phyloP scores from a whole-genome alignment of 1,139 yeast genomes.

The Pichia sp. region DNA sequence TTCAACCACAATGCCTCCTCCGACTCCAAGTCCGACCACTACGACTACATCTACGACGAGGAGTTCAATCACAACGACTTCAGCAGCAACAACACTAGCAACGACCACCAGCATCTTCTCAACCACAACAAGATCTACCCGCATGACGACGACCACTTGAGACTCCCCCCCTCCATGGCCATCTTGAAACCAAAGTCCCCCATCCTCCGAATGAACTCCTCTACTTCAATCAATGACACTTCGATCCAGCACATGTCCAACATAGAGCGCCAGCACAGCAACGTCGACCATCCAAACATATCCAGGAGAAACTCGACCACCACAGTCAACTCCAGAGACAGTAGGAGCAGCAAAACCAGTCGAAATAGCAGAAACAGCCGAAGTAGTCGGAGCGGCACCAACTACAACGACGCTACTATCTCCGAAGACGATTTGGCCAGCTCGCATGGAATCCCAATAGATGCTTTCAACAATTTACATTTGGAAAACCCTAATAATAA shows the following conservation, averaged over 20 bases:
- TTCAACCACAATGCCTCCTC: slow-evolving; percentile 19
- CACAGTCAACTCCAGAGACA: slow-evolving; percentile 15
- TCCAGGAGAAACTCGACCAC: slow-evolving; percentile 19
- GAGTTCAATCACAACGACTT: slow-evolving; percentile 6
- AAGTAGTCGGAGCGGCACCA: not conserved
- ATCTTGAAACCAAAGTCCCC: slow-evolving; percentile 67
- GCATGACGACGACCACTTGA: slow-evolving; percentile 10
- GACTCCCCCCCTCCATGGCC: slow-evolving; percentile 62
- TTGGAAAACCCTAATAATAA: not conserved
- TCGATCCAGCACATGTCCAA: slow-evolving; percentile 16
- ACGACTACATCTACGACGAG: slow-evolving; percentile 17
- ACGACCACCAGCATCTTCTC: not conserved
- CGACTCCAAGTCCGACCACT: slow-evolving; percentile 9
- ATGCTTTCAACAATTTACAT: slow-evolving; percentile 9
- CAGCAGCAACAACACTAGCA: not conserved
- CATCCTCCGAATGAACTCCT: slow-evolving; percentile 40
- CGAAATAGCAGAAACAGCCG: slow-evolving; percentile 7
- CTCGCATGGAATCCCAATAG: slow-evolving; percentile 17
- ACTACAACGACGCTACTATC: not conserved
- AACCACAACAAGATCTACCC: not conserved
- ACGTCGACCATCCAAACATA: slow-evolving; percentile 4
- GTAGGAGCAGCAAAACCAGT: slow-evolving; percentile 10
- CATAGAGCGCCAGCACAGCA: slow-evolving; percentile 16
- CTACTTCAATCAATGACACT: slow-evolving; percentile 25
- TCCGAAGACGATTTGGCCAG: not conserved